Conservation (phyloP, 768 basidiomycete genomes). For the Boletus speciosus region DNA sequence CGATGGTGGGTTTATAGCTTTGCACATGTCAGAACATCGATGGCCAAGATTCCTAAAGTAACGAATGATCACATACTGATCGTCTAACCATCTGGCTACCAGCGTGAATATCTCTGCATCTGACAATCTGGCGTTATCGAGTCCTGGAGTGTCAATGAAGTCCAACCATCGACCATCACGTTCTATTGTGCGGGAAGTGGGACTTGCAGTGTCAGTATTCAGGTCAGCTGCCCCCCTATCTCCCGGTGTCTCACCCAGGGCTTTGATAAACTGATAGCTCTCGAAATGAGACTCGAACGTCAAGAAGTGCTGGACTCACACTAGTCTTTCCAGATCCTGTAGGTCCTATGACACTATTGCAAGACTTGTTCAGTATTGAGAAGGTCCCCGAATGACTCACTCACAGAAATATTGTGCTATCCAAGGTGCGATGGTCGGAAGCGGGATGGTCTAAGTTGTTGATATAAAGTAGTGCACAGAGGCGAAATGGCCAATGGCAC, state of each 20-base stretch:
- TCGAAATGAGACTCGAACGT: neutral
- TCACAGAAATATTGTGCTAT: too few relatives aligned
- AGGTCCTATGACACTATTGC: neutral
- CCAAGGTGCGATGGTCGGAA: too few relatives aligned
- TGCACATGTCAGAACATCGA: neutral
- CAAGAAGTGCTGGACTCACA: neutral
- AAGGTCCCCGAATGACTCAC: too few relatives aligned
- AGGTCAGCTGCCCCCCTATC: neutral
- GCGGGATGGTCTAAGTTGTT: too few relatives aligned
- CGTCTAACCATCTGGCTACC: neutral
- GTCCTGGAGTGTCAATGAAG: conserved; percentile 9
- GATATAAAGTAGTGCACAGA: too few relatives aligned
- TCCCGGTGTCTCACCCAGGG: neutral
- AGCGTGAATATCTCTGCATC: neutral
- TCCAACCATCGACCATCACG: neutral
- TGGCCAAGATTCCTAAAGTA: neutral
- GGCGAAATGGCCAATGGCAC: too few relatives aligned
- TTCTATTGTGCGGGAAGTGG: neutral
- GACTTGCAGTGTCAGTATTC: neutral
- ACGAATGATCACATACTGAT: neutral
- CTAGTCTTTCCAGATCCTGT: conserved; percentile 10
- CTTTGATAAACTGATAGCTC: conserved; percentile 3
- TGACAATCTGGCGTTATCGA: neutral
- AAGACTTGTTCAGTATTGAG: too few relatives aligned
- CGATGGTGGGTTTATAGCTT: neutral